A percentile compares a stretch with the other conserved stretches of the same genome.
Conservation (phyloP, 1,139 yeast genomes). For the Magnusiomyces fungicola region DNA sequence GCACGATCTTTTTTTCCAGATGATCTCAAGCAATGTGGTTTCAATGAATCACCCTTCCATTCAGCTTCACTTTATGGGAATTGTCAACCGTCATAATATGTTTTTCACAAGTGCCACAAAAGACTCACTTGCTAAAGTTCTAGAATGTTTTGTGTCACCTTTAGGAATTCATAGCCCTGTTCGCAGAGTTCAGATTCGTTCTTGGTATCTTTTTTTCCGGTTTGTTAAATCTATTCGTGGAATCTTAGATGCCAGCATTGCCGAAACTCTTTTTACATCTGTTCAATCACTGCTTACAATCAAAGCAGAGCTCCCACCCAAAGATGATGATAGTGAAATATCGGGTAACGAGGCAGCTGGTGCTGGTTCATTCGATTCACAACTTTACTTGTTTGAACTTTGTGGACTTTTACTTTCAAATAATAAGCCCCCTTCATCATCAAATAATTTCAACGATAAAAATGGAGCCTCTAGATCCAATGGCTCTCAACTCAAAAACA, state of each 20-base stretch:
- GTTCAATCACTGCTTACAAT: constrained; percentile 48
- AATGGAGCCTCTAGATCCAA: neutral
- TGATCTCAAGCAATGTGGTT: constrained; percentile 50
- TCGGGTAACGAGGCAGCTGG: constrained; percentile 43
- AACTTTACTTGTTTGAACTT: constrained; percentile 70
- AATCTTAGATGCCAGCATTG: constrained; percentile 38
- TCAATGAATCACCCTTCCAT: constrained; percentile 59
- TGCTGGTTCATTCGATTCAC: constrained; percentile 65
- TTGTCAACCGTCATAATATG: constrained; percentile 69
- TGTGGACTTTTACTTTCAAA: constrained; percentile 32
- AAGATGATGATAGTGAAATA: constrained; percentile 37
- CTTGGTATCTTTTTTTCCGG: constrained; percentile 86
- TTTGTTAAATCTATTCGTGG: constrained; percentile 75
- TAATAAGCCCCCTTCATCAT: constrained; percentile 15
- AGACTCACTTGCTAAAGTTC: constrained; percentile 52
- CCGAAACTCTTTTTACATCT: constrained; percentile 44
- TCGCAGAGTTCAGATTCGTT: constrained; percentile 59
- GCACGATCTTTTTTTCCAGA: constrained; percentile 50
- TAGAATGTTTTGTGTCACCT: constrained; percentile 72
- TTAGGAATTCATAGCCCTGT: constrained; percentile 71
- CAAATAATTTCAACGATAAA: constrained; percentile 33
- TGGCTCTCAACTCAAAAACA: neutral
- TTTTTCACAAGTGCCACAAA: constrained; percentile 46
- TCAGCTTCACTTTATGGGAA: constrained; percentile 75
- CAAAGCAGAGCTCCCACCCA: constrained; percentile 47